Evolutionary conservation across 352 stramenopile genomes (phyloP).

Genomic region (Pythium volutum): DNA sequence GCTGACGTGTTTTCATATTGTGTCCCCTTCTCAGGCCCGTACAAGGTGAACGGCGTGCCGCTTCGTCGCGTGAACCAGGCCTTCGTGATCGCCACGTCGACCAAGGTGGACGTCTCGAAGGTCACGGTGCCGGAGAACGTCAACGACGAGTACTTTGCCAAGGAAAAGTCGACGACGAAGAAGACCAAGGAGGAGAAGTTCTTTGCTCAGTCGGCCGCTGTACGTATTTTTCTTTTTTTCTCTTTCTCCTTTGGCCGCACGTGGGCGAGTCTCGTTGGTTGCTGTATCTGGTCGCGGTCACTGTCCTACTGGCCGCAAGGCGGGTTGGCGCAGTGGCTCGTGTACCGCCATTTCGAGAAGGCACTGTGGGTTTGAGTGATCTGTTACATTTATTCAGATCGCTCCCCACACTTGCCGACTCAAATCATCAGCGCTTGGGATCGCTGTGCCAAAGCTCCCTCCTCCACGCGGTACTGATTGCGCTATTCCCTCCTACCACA

Average conservation of each 20-base stretch:
- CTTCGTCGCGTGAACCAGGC: constrained; percentile 96
- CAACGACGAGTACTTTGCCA: constrained; percentile 97
- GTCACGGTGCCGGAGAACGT: constrained; percentile 91
- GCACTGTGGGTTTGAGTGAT: constrained; percentile 17
- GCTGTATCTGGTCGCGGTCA: constrained; percentile 20
- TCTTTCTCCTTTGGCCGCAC: constrained; percentile 13
- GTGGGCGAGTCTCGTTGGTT: constrained; percentile 27
- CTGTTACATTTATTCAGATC: too few species aligned
- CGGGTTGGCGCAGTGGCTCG: not conserved
- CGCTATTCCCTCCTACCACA: constrained; percentile 20
- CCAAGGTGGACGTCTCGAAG: constrained; percentile 93
- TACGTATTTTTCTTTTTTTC: constrained; percentile 38
- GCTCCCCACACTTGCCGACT: constrained; percentile 15
- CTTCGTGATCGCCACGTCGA: constrained; percentile 98
- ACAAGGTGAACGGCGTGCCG: constrained; percentile 97
- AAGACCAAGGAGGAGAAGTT: constrained; percentile 97
- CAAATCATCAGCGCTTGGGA: constrained; percentile 85
- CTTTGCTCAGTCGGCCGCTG: constrained; percentile 90
- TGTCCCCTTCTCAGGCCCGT: constrained; percentile 81
- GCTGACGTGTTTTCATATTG: not conserved
- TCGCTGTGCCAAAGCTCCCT: constrained; percentile 88
- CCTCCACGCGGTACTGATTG: constrained; percentile 37
- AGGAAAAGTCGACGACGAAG: constrained; percentile 86
- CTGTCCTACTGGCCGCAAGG: not conserved
- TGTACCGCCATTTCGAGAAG: constrained; percentile 12